A percentile compares a stretch with the other conserved stretches of the same genome.
Conservation (phyloP, 805 yeast genomes). For the Torulaspora indica region DNA sequence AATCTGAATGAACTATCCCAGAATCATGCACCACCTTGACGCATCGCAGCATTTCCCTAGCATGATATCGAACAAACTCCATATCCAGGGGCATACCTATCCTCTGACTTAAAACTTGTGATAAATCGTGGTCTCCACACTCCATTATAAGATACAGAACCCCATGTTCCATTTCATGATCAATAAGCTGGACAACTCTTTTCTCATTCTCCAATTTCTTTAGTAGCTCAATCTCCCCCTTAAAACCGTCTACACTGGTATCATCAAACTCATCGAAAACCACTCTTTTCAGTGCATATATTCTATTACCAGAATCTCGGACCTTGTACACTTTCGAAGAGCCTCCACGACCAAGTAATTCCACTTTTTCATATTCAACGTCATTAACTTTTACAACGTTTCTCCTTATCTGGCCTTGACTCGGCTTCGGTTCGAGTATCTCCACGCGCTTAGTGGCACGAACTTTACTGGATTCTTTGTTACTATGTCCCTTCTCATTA, state of each 20-base stretch:
- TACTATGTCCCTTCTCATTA: slow-evolving; percentile 4
- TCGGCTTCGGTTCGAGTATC: slow-evolving; percentile 10
- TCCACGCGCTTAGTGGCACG: slow-evolving; percentile 13
- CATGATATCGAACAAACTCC: slow-evolving; percentile 73
- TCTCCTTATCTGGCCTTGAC: slow-evolving; percentile 10
- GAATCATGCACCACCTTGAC: slow-evolving; percentile 82
- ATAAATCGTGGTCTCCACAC: slow-evolving; percentile 87
- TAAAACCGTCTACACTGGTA: slow-evolving; percentile 67
- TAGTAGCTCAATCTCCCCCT: slow-evolving; percentile 82
- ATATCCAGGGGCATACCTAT: slow-evolving; percentile 51
- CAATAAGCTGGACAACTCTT: slow-evolving; percentile 75
- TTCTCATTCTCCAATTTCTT: slow-evolving; percentile 52
- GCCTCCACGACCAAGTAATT: slow-evolving; percentile 85
- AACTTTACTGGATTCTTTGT: slow-evolving; percentile 11
- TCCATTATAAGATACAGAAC: slow-evolving; percentile 80
- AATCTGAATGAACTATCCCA: slow-evolving; percentile 80
- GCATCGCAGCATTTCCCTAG: slow-evolving; percentile 74
- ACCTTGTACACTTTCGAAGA: slow-evolving; percentile 87
- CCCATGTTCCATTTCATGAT: slow-evolving; percentile 62
- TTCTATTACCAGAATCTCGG: slow-evolving; percentile 48
- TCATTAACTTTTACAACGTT: slow-evolving; percentile 47
- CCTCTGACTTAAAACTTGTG: slow-evolving; percentile 66
- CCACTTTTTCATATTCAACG: slow-evolving; percentile 64
- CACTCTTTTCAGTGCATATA: slow-evolving; percentile 78
- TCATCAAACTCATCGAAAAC: slow-evolving; percentile 77